These are phyloP conservation scores for Colletotrichum simmondsii DNA, from an alignment of 2,329 filamentous ascomycete genomes.

Conservation along the genomic window DNA sequence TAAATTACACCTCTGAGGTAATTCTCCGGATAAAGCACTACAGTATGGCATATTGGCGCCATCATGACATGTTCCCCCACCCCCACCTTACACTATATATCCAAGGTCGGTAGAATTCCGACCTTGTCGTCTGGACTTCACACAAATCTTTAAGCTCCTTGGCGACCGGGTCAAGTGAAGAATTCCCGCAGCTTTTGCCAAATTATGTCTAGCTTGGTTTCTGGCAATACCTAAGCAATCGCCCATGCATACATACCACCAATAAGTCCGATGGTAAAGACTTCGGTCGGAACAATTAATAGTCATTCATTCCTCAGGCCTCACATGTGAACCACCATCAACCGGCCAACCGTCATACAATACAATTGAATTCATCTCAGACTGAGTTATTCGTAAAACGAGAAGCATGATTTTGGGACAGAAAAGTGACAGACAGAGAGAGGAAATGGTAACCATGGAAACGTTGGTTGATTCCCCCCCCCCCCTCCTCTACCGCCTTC, in stretches of 20 bases:
- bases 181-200: background rate
- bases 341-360: slow-evolving; percentile 18
- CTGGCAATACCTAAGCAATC: background rate
- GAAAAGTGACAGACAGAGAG: slow-evolving; percentile 11
- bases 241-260: too few species aligned
- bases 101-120: background rate
- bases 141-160: background rate
- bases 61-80: background rate
- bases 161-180: background rate
- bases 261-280: background rate
- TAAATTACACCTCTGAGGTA: too few species aligned
- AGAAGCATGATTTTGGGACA: background rate
- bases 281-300: background rate
- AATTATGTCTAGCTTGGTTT: background rate
- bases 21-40: background rate
- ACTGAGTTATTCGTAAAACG: slow-evolving; percentile 21
- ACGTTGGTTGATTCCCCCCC: background rate
- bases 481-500: background rate
- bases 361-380: slow-evolving; percentile 33
- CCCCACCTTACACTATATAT: background rate
- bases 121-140: background rate
- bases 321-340: background rate
- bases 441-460: background rate
- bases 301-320: background rate
- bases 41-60: background rate